Base-by-base conservation (phyloP, 139 green algal species). In the Raphidocelis subcapitata region DNA sequence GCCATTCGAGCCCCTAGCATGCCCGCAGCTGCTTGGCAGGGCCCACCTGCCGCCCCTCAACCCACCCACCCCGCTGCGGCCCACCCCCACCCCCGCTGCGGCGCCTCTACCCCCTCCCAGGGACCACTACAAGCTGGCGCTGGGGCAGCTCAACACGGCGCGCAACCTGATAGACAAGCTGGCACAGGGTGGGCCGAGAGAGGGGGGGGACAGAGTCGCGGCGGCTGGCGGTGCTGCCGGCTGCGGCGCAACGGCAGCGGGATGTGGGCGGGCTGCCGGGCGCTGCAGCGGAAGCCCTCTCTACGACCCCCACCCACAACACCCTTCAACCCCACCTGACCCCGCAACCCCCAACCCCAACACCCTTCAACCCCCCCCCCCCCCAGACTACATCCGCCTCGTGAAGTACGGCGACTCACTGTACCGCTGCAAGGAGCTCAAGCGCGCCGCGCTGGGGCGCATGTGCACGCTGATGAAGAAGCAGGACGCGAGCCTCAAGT, bases 381-480 rank as follows among this genome's bases (percentile, higher is more conserved):
- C 24, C 84, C 66, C 87, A 92, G 96, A 99, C 77, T 99, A 99
- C 76, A 88, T 98, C 29, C 86, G 95, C 20, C 85, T 99, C 67
- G 72, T 99, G 15, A 99, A 99, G 92, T 99, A 98, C 82, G 96
- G 94, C 59, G 96, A 99, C 89, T 95, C 89, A 0, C 83, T 99
- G 71, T 99, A 99, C 80, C 90, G 96, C 14, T 99, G 96, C 90
- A 99, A 99, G 85, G 83, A 96, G 85, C 88, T 99, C 26, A 99
- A 99, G 86, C 77, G 92, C 2, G 96, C 96, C 10, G 96, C 96
- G 21, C 70, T 99, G 81, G 88, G 96, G 5, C 91, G 96, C 79
- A 99, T 99, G 96, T 98, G 92, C 90, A 99, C 96, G 1, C 83
- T 99, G 26, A 98, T 99, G 94, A 97, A 97, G 88, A 90, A 92